Percentiles rank a stretch among this genome's conserved stretches.
These are phyloP conservation scores for Ajuga chamaepitys DNA, from an alignment of 257 asterid genomes.

Conservation along the genomic window DNA sequence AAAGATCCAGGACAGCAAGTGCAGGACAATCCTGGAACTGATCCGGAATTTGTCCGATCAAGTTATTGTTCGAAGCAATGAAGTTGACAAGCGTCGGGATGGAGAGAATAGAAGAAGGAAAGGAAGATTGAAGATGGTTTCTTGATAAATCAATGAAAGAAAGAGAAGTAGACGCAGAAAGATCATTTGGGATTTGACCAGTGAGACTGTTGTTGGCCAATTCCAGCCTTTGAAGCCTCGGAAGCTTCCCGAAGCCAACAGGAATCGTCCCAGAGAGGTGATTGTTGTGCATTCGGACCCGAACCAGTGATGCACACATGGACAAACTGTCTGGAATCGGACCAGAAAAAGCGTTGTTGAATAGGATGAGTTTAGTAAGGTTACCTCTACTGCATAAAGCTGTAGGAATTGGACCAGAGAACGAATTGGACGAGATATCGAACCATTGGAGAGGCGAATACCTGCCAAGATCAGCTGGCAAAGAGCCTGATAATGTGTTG, in stretches of 20 bases:
- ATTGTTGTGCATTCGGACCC: slow-evolving; percentile 38
- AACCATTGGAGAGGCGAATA: slow-evolving; percentile 34
- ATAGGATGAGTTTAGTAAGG: slow-evolving; percentile 35
- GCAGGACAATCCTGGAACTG: slow-evolving; percentile 29
- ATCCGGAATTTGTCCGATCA: slow-evolving; percentile 34
- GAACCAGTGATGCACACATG: slow-evolving; percentile 25
- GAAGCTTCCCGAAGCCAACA: slow-evolving; percentile 30
- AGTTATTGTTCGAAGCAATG: slow-evolving; percentile 29
- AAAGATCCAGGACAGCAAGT: slow-evolving; percentile 33
- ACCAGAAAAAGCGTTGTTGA: slow-evolving; percentile 39
- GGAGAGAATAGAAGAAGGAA: slow-evolving; percentile 32
- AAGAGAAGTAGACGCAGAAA: slow-evolving; percentile 31
- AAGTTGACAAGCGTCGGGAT: slow-evolving; percentile 36
- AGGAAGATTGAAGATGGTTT: slow-evolving; percentile 34
- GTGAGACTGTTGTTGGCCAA: slow-evolving; percentile 32
- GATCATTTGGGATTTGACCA: slow-evolving; percentile 47
- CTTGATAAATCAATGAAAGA: slow-evolving; percentile 39
- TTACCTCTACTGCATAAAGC: slow-evolving; percentile 25
- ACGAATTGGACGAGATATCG: slow-evolving; percentile 38
- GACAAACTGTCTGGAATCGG: slow-evolving; percentile 31
- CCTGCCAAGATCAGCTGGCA: slow-evolving; percentile 38
- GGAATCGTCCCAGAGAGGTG: slow-evolving; percentile 41
- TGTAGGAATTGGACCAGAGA: slow-evolving; percentile 42
- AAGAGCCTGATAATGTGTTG: slow-evolving; percentile 28
- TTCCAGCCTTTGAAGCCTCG: slow-evolving; percentile 30